phyloP scores from a whole-genome alignment of 2,329 filamentous ascomycete species.

The Raffaelea deltoideospora region DNA sequence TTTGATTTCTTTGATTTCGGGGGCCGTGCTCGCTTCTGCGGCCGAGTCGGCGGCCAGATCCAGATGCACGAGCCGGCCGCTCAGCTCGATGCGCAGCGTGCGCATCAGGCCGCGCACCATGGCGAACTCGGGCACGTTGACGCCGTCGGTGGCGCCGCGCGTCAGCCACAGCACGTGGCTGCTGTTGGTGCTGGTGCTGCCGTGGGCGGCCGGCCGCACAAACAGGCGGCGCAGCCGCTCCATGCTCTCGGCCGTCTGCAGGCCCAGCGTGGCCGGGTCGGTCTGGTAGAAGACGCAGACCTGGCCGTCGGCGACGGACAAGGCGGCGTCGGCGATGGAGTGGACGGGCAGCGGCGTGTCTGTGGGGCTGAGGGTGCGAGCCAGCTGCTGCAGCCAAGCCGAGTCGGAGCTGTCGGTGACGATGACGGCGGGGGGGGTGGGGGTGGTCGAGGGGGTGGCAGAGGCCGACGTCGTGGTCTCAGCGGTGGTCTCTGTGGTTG shows the following conservation, averaged over 20 bases:
- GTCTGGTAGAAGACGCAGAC: constrained; percentile 8
- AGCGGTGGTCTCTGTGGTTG: too few species aligned
- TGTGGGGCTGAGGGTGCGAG: neutral
- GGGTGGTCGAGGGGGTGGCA: too few species aligned
- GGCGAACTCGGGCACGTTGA: constrained; percentile 13
- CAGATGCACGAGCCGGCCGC: constrained; percentile 17
- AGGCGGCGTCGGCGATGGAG: constrained; percentile 2
- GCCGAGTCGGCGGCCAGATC: constrained; percentile 16
- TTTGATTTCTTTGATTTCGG: too few species aligned
- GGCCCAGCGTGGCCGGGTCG: constrained; percentile 2
- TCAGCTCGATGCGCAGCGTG: constrained; percentile 12
- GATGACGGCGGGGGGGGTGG: constrained; percentile 2
- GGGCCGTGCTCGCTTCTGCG: constrained; percentile 5
- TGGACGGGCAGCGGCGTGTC: constrained; percentile 1
- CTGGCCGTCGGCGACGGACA: constrained; percentile 1
- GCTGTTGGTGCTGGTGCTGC: constrained; percentile 5
- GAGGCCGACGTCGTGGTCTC: too few species aligned
- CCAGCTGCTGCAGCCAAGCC: constrained; percentile 4
- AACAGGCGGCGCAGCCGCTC: constrained; percentile 13
- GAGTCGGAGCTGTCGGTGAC: constrained; percentile 6
- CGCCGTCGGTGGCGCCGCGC: constrained; percentile 11
- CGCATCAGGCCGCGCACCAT: constrained; percentile 18
- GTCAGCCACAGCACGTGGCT: constrained; percentile 20
- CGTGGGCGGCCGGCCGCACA: constrained; percentile 3
- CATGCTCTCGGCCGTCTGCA: constrained; percentile 12